Evolutionary conservation across 129 eudicot genomes (phyloP).

Genomic region (Heracleum sosnowskyi): DNA sequence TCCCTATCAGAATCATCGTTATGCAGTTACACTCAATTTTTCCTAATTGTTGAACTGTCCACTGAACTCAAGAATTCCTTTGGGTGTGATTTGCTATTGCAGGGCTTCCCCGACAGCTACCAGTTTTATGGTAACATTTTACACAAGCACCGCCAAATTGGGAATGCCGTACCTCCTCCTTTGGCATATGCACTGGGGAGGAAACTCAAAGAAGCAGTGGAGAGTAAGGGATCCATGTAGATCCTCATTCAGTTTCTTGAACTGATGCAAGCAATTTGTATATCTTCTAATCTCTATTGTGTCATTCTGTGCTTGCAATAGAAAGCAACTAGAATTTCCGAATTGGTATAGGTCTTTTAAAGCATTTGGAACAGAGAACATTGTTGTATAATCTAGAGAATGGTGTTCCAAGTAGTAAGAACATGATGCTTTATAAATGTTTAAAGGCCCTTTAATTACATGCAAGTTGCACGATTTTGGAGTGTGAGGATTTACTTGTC

Average conservation of each 20-base stretch:
- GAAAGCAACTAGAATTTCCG: not conserved
- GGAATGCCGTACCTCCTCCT: slow-evolving; percentile 33
- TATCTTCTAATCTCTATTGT: not conserved
- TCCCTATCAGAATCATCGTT: not conserved
- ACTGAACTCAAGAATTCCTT: not conserved
- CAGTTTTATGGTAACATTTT: slow-evolving; percentile 26
- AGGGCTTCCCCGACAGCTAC: slow-evolving; percentile 33
- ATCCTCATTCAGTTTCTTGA: not conserved
- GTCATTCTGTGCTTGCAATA: not conserved
- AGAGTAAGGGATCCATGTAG: not conserved
- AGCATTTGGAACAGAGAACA: not conserved
- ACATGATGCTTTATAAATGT: not conserved
- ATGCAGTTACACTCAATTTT: not conserved
- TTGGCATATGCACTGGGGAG: slow-evolving; percentile 30
- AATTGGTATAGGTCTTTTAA: not conserved
- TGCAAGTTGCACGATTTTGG: not conserved
- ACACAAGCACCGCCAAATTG: slow-evolving; percentile 29
- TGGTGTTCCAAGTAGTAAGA: not conserved
- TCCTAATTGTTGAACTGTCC: not conserved
- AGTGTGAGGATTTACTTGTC: not conserved
- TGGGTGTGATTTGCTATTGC: not conserved
- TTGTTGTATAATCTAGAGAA: not conserved
- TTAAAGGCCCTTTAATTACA: not conserved
- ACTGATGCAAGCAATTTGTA: not conserved
- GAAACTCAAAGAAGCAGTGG: slow-evolving; percentile 19